Evolutionary conservation across 2,329 filamentous ascomycete species (phyloP).

Genomic region (Rhinocladiella similis): DNA sequence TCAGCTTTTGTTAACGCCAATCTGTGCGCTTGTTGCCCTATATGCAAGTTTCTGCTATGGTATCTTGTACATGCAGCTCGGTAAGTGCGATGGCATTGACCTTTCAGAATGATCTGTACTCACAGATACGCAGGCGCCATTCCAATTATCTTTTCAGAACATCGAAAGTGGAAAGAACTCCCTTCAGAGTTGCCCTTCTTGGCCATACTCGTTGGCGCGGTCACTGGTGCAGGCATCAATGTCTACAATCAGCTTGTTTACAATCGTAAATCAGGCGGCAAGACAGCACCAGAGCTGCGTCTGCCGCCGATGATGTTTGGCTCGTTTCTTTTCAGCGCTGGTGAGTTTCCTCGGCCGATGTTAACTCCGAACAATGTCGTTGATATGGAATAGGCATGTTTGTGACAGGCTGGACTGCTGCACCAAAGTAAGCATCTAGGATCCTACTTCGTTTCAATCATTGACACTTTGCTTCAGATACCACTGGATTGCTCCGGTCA

Average conservation of each 20-base stretch:
- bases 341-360: neutral
- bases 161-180: slow-evolving; percentile 49
- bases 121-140: slow-evolving; percentile 41
- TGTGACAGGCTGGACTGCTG: slow-evolving; percentile 62
- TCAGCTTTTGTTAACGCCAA: slow-evolving; percentile 53
- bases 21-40: slow-evolving; percentile 46
- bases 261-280: slow-evolving; percentile 25
- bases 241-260: slow-evolving; percentile 43
- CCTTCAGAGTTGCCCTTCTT: slow-evolving; percentile 51
- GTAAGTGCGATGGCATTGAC: slow-evolving; percentile 1
- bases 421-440: slow-evolving; percentile 23
- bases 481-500: slow-evolving; percentile 40
- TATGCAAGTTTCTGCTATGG: slow-evolving; percentile 56
- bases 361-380: too few species aligned
- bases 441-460: too few species aligned
- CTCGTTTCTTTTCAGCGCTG: slow-evolving; percentile 49
- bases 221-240: slow-evolving; percentile 43
- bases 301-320: slow-evolving; percentile 53
- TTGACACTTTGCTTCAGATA: slow-evolving; percentile 24
- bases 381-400: slow-evolving; percentile 49
- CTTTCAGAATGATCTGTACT: neutral
- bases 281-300: slow-evolving; percentile 48
- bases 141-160: slow-evolving; percentile 49
- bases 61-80: slow-evolving; percentile 50
- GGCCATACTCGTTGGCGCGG: slow-evolving; percentile 47